Percentiles rank a stretch among this genome's conserved stretches.
phyloP scores from a whole-genome alignment of 352 stramenopile species.

The Phytophthora litchii region DNA sequence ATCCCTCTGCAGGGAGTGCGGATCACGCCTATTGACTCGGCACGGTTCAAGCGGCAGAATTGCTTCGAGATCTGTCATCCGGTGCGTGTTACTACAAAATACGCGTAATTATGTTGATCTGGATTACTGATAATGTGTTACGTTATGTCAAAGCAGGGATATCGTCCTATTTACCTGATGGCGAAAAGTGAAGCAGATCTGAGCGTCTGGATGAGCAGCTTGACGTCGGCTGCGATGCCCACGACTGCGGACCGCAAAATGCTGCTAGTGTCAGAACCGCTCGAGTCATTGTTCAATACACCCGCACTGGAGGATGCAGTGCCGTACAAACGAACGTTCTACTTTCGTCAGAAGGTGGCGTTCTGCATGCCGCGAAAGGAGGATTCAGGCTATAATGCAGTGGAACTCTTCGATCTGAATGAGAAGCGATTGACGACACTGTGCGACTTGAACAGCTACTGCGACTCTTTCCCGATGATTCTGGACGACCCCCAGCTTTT shows the following conservation, averaged over 20 bases:
- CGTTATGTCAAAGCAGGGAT: conserved; percentile 47
- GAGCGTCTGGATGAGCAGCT: conserved; percentile 85
- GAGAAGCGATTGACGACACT: conserved; percentile 84
- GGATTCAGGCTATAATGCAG: conserved; percentile 46
- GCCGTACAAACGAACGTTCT: conserved; percentile 84
- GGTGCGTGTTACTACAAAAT: conserved; percentile 42
- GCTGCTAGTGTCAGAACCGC: conserved; percentile 58
- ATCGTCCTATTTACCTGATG: conserved; percentile 85
- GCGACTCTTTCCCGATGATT: conserved; percentile 82
- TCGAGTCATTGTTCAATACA: conserved; percentile 81
- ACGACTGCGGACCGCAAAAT: conserved; percentile 73
- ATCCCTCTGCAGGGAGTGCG: conserved; percentile 80
- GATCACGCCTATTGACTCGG: conserved; percentile 78
- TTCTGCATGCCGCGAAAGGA: conserved; percentile 74
- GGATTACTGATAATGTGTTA: conserved; percentile 11
- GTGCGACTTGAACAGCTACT: conserved; percentile 88
- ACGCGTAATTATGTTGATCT: not conserved
- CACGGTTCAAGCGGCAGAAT: conserved; percentile 85
- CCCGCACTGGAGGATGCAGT: conserved; percentile 79
- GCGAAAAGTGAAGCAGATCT: conserved; percentile 85
- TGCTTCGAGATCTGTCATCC: conserved; percentile 89
- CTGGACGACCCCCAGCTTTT: conserved; percentile 82
- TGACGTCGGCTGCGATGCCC: conserved; percentile 82
- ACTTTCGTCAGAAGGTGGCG: conserved; percentile 86
- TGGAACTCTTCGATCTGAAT: conserved; percentile 86